Evolutionary conservation across 441 rosid species (phyloP).

Genomic region (Erysimum cheiri): DNA sequence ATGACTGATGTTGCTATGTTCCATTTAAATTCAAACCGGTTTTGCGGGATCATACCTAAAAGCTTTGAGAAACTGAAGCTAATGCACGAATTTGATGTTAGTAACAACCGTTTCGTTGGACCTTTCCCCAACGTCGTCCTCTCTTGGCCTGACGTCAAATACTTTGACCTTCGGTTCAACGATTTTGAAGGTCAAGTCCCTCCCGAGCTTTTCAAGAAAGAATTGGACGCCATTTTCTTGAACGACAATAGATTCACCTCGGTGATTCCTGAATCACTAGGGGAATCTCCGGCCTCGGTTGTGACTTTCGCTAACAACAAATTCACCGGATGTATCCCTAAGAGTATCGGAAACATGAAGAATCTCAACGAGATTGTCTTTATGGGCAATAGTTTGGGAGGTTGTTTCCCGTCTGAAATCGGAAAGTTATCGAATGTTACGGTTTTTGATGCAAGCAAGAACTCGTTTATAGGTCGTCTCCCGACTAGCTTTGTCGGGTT

Average conservation of each 20-base stretch:
- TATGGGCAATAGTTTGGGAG: slow-evolving; percentile 58
- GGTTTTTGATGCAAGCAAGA: slow-evolving; percentile 65
- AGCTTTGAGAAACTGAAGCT: slow-evolving; percentile 57
- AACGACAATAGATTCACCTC: slow-evolving; percentile 79
- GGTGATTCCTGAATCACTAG: slow-evolving; percentile 67
- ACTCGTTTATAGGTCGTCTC: slow-evolving; percentile 58
- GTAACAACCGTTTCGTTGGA: slow-evolving; percentile 90
- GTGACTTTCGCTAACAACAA: slow-evolving; percentile 76
- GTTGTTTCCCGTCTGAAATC: slow-evolving; percentile 77
- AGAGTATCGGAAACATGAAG: slow-evolving; percentile 66
- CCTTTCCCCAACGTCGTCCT: slow-evolving; percentile 60
- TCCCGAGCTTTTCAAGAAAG: slow-evolving; percentile 53
- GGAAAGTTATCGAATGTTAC: slow-evolving; percentile 59
- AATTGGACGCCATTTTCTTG: slow-evolving; percentile 74
- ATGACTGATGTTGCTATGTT: slow-evolving; percentile 70
- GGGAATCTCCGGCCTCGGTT: slow-evolving; percentile 64
- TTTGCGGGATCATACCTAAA: slow-evolving; percentile 81
- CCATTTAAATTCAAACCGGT: slow-evolving; percentile 81
- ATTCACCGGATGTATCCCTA: slow-evolving; percentile 78
- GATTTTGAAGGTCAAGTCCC: slow-evolving; percentile 83
- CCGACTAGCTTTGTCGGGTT: slow-evolving; percentile 55
- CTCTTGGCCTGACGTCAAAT: slow-evolving; percentile 60
- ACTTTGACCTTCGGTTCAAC: slow-evolving; percentile 72
- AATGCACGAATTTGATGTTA: slow-evolving; percentile 83
- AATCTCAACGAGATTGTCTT: slow-evolving; percentile 71